These are phyloP conservation scores for Flammula alnicola DNA, from an alignment of 1,284 basidiomycete genomes.

Conservation along the genomic window DNA sequence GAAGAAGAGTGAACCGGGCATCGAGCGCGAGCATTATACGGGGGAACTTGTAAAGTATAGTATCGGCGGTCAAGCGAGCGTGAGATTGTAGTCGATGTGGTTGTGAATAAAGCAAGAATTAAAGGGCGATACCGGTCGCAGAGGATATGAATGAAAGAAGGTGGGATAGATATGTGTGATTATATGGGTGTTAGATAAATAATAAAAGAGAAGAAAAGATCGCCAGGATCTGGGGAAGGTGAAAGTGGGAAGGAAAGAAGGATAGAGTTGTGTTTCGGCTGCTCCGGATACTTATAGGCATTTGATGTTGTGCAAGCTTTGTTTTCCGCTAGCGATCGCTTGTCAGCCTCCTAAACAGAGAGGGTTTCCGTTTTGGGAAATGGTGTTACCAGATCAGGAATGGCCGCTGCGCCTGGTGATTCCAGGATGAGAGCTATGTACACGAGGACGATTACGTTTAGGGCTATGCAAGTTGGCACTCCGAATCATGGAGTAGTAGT, in stretches of 20 bases:
- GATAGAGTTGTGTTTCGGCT: conserved; percentile 12
- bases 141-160: conserved; percentile 14
- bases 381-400: too few species aligned
- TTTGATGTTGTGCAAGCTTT: conserved; percentile 1
- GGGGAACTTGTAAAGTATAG: neutral
- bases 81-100: conserved; percentile 14
- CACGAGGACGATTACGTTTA: too few species aligned
- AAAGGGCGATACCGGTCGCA: conserved; percentile 30
- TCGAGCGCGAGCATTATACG: conserved; percentile 51
- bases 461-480: too few species aligned
- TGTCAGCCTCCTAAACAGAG: conserved; percentile 5
- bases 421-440: too few species aligned
- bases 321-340: neutral
- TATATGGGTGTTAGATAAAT: conserved; percentile 4
- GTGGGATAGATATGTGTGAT: conserved; percentile 14
- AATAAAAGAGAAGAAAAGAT: conserved; percentile 28
- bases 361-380: too few species aligned
- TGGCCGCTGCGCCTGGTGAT: too few species aligned
- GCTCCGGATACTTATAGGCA: conserved; percentile 13
- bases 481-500: too few species aligned
- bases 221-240: conserved; percentile 41
- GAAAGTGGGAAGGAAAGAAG: conserved; percentile 34
- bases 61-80: conserved; percentile 15
- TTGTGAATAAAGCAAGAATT: conserved; percentile 20
- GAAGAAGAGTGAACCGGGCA: conserved; percentile 50